A percentile compares a stretch with the other conserved stretches of the same genome.
Conservation (phyloP, 2,329 filamentous ascomycete species). For the Tolypocladium nubicola region DNA sequence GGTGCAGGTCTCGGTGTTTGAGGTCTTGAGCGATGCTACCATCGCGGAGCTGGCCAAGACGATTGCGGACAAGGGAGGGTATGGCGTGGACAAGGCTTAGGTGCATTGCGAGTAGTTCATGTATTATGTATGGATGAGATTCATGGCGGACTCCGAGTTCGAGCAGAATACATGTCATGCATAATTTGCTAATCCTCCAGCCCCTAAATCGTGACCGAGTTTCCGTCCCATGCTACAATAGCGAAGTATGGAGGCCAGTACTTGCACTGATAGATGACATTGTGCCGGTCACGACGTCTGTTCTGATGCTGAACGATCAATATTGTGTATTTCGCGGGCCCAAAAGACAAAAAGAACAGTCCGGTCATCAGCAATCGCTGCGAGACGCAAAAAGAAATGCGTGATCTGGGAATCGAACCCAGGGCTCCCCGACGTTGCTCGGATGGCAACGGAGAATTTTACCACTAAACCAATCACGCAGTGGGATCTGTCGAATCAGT, state of each 20-base stretch:
- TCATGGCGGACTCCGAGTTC: neutral
- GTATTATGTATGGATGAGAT: neutral
- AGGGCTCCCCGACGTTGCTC: conserved; percentile 20
- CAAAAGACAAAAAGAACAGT: neutral
- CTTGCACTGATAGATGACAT: neutral
- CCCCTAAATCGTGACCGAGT: no score
- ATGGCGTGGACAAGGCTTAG: conserved; percentile 8
- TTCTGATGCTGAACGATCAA: no score
- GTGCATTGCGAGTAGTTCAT: neutral
- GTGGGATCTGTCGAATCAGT: neutral
- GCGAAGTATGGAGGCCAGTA: no score
- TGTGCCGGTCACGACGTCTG: no score
- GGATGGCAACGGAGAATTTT: conserved; percentile 20
- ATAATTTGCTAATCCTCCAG: no score
- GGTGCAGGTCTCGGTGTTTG: conserved; percentile 35
- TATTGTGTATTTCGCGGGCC: neutral
- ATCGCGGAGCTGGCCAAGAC: conserved; percentile 24
- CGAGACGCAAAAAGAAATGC: conserved; percentile 9
- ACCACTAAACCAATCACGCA: conserved; percentile 19
- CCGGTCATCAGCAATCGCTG: neutral
- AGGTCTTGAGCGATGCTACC: conserved; percentile 33
- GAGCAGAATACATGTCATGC: neutral
- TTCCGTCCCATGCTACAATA: no score
- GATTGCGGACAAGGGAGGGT: conserved; percentile 23
- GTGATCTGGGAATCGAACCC: conserved; percentile 23